Percentiles rank a stretch among this genome's conserved stretches.
Conservation (phyloP, 2,329 filamentous ascomycete genomes). For the Fusarium nygamai region DNA sequence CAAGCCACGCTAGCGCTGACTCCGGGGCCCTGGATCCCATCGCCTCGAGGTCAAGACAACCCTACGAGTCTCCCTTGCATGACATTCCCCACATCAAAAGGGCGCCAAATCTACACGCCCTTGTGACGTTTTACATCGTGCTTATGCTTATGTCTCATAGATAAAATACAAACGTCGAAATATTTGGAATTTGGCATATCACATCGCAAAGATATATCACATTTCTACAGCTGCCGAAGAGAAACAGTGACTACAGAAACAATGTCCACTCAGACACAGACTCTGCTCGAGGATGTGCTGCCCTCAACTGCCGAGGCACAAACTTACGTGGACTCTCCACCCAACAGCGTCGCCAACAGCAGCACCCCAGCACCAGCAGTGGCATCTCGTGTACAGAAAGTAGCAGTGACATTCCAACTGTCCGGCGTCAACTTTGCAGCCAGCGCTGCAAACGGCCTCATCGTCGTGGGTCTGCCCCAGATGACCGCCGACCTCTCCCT, state of each 20-base stretch:
- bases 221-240: neutral
- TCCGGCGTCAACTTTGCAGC: conserved; percentile 40
- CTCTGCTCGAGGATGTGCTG: neutral
- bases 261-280: conserved; percentile 12
- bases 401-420: conserved; percentile 36
- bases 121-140: neutral
- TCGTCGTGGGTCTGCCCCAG: conserved; percentile 53
- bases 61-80: neutral
- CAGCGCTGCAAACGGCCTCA: conserved; percentile 43
- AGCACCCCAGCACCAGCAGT: neutral
- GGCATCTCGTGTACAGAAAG: conserved; percentile 29
- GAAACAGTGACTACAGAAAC: neutral
- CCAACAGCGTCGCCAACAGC: neutral
- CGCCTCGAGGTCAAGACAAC: neutral
- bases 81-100: conserved; percentile 4
- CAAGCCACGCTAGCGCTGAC: neutral
- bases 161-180: neutral
- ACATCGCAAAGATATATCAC: neutral
- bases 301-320: neutral
- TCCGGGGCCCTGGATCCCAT: neutral
- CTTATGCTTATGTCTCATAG: neutral
- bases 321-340: neutral
- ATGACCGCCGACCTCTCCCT: conserved; percentile 52
- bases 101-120: neutral
- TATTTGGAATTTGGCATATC: neutral